These are phyloP conservation scores for Suaeda aralocaspica DNA, from an alignment of 148 eudicot species.

Conservation along the genomic window DNA sequence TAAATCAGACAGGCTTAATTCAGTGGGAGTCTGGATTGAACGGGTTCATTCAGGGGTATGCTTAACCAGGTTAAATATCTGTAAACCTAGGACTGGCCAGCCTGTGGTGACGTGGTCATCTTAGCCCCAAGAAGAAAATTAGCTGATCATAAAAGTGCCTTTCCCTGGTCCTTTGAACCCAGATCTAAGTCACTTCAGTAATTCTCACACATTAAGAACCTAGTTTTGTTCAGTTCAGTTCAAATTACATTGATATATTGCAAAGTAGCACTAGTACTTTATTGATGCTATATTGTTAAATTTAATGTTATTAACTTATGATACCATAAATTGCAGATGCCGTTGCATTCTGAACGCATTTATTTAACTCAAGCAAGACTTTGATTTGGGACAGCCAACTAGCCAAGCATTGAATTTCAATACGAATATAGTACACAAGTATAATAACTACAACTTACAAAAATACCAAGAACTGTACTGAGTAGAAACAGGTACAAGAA, in stretches of 20 bases:
- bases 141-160: neutral
- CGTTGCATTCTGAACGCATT: no score
- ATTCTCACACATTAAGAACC: neutral
- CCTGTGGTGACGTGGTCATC: neutral
- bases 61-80: neutral
- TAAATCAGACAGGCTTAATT: no score
- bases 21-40: no score
- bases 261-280: neutral
- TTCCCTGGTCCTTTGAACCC: neutral
- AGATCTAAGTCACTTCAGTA: neutral
- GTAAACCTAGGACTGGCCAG: neutral
- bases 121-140: neutral
- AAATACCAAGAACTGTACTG: slow-evolving; percentile 70
- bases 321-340: neutral
- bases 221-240: neutral
- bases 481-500: slow-evolving; percentile 68
- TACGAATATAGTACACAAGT: neutral
- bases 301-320: no score
- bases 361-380: neutral
- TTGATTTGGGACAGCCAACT: no score
- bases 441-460: slow-evolving; percentile 38
- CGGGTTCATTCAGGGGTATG: neutral
- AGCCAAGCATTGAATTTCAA: neutral
- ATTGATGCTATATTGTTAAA: neutral
- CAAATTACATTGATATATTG: neutral